These are phyloP conservation scores for Monilinia aucupariae DNA, from an alignment of 2,329 filamentous ascomycete species.

Conservation along the genomic window DNA sequence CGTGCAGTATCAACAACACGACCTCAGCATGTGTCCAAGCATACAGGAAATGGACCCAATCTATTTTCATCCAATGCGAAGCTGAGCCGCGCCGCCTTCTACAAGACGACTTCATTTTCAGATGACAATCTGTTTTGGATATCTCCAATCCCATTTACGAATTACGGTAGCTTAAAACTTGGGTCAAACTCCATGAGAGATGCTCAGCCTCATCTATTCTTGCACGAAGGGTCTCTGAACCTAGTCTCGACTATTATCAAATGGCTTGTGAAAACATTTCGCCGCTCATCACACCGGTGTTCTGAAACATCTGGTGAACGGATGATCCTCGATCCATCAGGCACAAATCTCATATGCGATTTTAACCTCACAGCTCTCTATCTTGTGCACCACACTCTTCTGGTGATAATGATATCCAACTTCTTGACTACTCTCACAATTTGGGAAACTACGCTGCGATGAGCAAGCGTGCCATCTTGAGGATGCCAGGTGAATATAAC, in stretches of 20 bases:
- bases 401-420: conserved; percentile 1
- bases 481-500: neutral
- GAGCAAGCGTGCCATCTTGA: neutral
- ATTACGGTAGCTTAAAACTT: neutral
- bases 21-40: conserved; percentile 9
- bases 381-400: neutral
- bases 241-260: neutral
- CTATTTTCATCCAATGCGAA: neutral
- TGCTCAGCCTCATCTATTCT: neutral
- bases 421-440: neutral
- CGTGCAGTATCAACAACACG: conserved; percentile 9
- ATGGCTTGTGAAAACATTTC: neutral
- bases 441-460: neutral
- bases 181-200: neutral
- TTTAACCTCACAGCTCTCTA: neutral
- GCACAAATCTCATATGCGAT: neutral
- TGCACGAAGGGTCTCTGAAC: neutral
- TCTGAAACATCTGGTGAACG: neutral
- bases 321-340: neutral
- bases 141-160: neutral
- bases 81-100: neutral
- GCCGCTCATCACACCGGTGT: neutral
- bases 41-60: neutral
- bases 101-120: neutral
- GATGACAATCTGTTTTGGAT: neutral